Base-by-base conservation (phyloP, 2,329 filamentous ascomycete species). In the Fusarium equiseti region DNA sequence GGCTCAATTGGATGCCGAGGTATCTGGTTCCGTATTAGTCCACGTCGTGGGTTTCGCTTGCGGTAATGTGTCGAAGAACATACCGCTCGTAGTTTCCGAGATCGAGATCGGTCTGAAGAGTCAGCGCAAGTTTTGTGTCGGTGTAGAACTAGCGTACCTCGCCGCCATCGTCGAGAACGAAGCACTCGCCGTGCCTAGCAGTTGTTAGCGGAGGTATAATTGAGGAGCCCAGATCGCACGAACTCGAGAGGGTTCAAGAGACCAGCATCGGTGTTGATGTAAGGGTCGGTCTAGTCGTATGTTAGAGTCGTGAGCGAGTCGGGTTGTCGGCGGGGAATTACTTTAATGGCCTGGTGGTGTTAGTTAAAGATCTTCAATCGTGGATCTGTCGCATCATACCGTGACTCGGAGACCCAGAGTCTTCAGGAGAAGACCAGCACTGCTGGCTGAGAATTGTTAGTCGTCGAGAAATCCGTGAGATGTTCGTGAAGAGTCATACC, bases 121-220 rank as follows among this genome's bases (percentile, higher is more conserved):
- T 71, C 51, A 66, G 56, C 59, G n/a, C 26, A 40, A 46, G 43
- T 50, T 15, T 55, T 27, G 11, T 16, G 13, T 46, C 3, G 31
- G 18, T 20, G 29, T n/a, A 20, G 22, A 15, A 31, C 29, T 16
- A 59, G 46, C 49, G 13, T 70, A 73, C 71, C 66, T 63, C 65
- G 58, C 65, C 66, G 45, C 61, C 93, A 76, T 96, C 93, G 74
- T 93, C 89, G 62, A 96, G 87, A 51, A 98, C 95, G 78, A 95
- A 97, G 73, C 92, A 91, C 83, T 97, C 95, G 72, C 95, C 95
- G 78, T 97, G 94, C 80, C 90, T 92, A 35, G 18, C n/a, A 44
- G 2, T 20, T 46, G 40, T 74, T 56, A 74, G 63, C 35, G 11
- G 16, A 12, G 43, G 32, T 20, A 13, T 22, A 12, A 11, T 6